phyloP scores from a whole-genome alignment of 352 stramenopile species.

The Sclerospora graminicola region DNA sequence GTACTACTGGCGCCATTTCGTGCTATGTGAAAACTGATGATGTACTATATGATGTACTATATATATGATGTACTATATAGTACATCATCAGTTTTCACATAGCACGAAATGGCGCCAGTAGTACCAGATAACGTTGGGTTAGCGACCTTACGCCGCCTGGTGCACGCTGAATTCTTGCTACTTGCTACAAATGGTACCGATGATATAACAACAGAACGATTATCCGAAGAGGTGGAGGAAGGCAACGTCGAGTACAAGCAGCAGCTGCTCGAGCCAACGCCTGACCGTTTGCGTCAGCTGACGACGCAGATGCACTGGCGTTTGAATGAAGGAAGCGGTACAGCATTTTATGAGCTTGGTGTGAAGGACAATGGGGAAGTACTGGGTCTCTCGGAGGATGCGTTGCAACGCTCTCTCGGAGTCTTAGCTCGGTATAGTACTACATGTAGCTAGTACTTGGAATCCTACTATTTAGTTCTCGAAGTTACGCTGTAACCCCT shows the following conservation, averaged over 20 bases:
- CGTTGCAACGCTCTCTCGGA: slow-evolving; percentile 59
- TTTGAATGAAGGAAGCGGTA: slow-evolving; percentile 79
- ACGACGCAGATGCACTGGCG: slow-evolving; percentile 88
- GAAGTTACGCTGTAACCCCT: slow-evolving; percentile 8
- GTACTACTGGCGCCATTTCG: slow-evolving; percentile 11
- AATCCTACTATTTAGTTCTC: slow-evolving; percentile 1
- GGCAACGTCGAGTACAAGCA: slow-evolving; percentile 89
- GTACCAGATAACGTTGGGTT: slow-evolving; percentile 13
- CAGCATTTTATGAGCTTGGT: slow-evolving; percentile 82
- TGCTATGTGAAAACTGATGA: no score
- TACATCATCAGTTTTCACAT: no score
- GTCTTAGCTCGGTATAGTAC: slow-evolving; percentile 38
- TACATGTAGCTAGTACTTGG: background rate
- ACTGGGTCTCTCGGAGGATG: slow-evolving; percentile 50
- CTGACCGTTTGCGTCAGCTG: slow-evolving; percentile 74
- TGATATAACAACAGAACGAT: background rate
- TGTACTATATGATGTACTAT: no score
- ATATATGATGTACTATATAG: no score
- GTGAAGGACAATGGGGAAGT: slow-evolving; percentile 76
- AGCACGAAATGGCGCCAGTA: slow-evolving; percentile 11
- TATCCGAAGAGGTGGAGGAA: slow-evolving; percentile 80
- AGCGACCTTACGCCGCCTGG: slow-evolving; percentile 9
- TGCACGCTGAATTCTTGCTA: slow-evolving; percentile 16
- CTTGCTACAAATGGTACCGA: background rate
- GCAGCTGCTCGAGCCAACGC: slow-evolving; percentile 61